Conservation (phyloP, 352 stramenopile species). For the Aphanomyces astaci region DNA sequence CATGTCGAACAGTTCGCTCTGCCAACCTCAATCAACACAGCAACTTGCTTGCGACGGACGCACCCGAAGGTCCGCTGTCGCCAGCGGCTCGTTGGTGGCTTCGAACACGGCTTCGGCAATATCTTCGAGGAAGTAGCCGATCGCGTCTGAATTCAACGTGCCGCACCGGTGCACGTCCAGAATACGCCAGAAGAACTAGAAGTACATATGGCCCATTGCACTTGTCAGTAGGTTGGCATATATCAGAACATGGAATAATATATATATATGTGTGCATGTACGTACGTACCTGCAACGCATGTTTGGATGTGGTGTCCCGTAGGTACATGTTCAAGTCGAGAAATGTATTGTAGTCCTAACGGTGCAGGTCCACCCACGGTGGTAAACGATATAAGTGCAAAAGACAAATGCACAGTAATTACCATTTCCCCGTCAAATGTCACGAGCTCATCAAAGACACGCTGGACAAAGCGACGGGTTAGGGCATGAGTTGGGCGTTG, state of each 20-base stretch:
- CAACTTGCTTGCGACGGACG: background rate
- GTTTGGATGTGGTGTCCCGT: constrained; percentile 10
- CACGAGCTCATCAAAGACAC: constrained; percentile 8
- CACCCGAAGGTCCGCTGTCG: background rate
- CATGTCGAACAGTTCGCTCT: constrained; percentile 24
- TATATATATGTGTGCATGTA: background rate
- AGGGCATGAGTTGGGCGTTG: constrained; percentile 4
- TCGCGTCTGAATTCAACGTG: background rate
- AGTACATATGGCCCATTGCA: background rate
- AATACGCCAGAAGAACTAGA: constrained; percentile 18
- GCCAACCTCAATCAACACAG: background rate
- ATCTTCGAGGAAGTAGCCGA: constrained; percentile 16
- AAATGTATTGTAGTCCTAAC: constrained; percentile 21
- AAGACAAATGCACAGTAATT: no score
- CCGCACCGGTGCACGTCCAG: constrained; percentile 4
- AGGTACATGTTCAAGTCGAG: constrained; percentile 19
- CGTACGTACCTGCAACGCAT: constrained; percentile 1
- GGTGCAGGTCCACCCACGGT: background rate
- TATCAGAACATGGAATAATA: no score
- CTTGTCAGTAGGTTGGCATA: background rate
- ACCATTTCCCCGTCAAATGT: constrained; percentile 22
- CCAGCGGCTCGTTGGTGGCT: background rate
- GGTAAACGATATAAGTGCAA: no score
- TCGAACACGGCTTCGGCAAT: background rate
- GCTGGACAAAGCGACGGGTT: constrained; percentile 12